Evolutionary conservation across 345 rosid species (phyloP).

Genomic region (Citrus maxima): DNA sequence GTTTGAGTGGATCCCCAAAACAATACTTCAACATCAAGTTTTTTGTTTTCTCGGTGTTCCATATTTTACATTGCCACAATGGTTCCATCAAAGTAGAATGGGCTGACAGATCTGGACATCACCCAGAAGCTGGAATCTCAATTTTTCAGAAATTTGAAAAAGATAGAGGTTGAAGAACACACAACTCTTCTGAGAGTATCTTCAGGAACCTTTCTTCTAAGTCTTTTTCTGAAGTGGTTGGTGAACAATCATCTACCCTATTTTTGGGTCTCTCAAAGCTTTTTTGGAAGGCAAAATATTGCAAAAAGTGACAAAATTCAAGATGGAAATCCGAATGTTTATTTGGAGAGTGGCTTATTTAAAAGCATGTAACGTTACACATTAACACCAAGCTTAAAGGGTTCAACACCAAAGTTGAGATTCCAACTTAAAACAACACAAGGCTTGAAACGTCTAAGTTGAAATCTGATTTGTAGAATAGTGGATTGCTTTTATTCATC

Average conservation of each 20-base stretch:
- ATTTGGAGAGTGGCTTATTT: not conserved
- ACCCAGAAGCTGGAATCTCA: not conserved
- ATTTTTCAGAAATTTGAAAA: not conserved
- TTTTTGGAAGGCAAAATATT: too few relatives aligned
- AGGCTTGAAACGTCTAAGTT: not conserved
- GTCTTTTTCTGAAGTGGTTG: not conserved
- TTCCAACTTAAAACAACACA: not conserved
- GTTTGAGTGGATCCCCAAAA: not conserved
- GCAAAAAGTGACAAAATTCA: not conserved
- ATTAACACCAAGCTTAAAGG: not conserved
- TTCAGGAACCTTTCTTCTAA: not conserved
- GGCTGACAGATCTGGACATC: not conserved
- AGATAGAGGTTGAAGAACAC: not conserved
- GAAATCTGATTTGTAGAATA: not conserved
- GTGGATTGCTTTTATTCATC: too few relatives aligned
- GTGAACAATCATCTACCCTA: not conserved
- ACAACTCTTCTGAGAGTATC: not conserved
- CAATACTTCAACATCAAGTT: not conserved
- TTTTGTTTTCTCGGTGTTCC: not conserved
- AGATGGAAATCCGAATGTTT: not conserved
- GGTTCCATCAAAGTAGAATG: not conserved
- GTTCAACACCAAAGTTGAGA: not conserved
- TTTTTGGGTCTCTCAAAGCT: too few relatives aligned
- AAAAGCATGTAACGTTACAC: not conserved
- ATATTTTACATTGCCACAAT: not conserved